These are phyloP conservation scores for Penicillium carneum DNA, from an alignment of 2,329 filamentous ascomycete species.

Conservation along the genomic window DNA sequence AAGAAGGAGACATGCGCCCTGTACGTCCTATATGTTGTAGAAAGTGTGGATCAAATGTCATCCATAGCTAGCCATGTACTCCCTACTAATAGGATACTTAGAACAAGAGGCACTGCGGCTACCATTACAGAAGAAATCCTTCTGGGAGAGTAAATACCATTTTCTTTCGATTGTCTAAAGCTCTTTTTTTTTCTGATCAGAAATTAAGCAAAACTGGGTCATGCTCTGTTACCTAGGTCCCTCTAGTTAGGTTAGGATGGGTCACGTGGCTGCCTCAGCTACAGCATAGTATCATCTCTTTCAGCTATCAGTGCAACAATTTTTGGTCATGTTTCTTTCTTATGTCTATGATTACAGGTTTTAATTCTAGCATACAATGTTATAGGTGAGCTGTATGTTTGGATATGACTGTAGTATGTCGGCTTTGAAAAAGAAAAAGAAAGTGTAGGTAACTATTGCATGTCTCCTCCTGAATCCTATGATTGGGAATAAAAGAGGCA, in stretches of 20 bases:
- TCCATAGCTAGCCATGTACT: neutral
- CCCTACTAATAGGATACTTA: neutral
- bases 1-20: neutral
- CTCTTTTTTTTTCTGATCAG: neutral
- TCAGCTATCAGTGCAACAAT: neutral
- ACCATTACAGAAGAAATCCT: neutral
- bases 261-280: neutral
- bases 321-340: neutral
- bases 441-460: too few relatives aligned
- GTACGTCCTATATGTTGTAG: neutral
- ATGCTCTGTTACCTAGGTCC: neutral
- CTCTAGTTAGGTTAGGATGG: neutral
- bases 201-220: neutral
- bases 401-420: too few relatives aligned
- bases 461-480: too few relatives aligned
- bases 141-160: neutral
- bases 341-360: neutral
- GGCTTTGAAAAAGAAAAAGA: too few relatives aligned
- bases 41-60: neutral
- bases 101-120: neutral
- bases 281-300: neutral
- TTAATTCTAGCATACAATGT: neutral
- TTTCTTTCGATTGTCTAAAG: neutral
- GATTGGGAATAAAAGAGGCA: too few relatives aligned
- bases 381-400: neutral